Conservation (phyloP, 1,139 yeast species). For the Hyphopichia burtonii region DNA sequence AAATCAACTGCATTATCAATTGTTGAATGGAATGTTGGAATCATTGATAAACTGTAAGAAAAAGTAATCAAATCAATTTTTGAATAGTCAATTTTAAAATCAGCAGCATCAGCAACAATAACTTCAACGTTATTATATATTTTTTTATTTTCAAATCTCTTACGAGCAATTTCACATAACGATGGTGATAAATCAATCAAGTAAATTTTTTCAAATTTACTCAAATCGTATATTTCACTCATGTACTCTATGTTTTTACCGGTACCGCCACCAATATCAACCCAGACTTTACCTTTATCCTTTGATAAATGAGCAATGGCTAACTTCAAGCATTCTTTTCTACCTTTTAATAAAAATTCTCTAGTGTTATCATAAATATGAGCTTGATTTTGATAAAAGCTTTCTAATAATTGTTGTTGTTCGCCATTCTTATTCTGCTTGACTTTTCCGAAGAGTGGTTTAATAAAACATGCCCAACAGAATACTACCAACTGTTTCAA, state of each 20-base stretch:
- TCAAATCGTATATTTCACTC: conserved; percentile 54
- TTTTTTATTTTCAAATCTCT: conserved; percentile 43
- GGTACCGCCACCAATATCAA: conserved; percentile 85
- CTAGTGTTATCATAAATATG: conserved; percentile 72
- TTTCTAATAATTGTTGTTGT: conserved; percentile 69
- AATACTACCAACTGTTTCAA: conserved; percentile 35
- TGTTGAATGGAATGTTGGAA: conserved; percentile 80
- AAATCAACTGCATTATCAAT: conserved; percentile 62
- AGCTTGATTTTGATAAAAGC: conserved; percentile 75
- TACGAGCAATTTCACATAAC: conserved; percentile 66
- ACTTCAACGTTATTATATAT: conserved; percentile 67
- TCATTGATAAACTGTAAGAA: conserved; percentile 81
- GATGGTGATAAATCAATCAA: conserved; percentile 78
- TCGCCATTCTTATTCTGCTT: conserved; percentile 33
- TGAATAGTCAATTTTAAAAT: conserved; percentile 50
- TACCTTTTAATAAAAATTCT: conserved; percentile 62
- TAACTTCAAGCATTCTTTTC: conserved; percentile 61
- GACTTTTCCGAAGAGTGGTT: conserved; percentile 54
- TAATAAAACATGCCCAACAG: conserved; percentile 62
- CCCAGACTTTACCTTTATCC: conserved; percentile 61
- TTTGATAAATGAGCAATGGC: conserved; percentile 55
- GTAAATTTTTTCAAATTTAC: conserved; percentile 61
- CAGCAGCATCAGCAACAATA: conserved; percentile 73
- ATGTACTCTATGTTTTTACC: conserved; percentile 79
- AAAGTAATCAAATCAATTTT: conserved; percentile 65